Conservation (phyloP, 441 rosid genomes). For the Euphorbia corollata region DNA sequence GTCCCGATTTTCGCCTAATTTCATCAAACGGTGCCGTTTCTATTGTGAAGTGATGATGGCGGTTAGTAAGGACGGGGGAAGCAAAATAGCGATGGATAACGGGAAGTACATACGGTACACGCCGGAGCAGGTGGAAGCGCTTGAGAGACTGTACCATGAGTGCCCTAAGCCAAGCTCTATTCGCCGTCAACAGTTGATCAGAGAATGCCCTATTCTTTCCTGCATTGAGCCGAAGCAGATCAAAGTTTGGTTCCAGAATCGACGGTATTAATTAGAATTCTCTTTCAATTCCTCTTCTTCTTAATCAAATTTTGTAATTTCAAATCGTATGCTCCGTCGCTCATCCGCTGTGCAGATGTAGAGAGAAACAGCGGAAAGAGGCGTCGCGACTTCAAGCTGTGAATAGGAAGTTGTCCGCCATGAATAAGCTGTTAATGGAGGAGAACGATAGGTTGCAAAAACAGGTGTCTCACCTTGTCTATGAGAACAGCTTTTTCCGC, state of each 20-base stretch:
- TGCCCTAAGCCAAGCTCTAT: conserved; percentile 96
- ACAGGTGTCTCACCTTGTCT: conserved; percentile 90
- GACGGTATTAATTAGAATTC: conserved; percentile 42
- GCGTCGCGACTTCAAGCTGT: conserved; percentile 93
- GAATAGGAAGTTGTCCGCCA: conserved; percentile 81
- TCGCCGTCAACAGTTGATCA: conserved; percentile 88
- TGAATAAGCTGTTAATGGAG: conserved; percentile 95
- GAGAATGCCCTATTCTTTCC: conserved; percentile 96
- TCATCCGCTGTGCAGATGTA: conserved; percentile 43
- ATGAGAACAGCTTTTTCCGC: conserved; percentile 85
- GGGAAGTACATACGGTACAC: conserved; percentile 97
- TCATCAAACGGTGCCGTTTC: conserved; percentile 11
- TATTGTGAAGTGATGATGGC: conserved; percentile 44
- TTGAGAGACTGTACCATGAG: conserved; percentile 93
- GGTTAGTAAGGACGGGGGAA: conserved; percentile 40
- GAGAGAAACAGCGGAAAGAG: conserved; percentile 97
- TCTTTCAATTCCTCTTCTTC: background rate
- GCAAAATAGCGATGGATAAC: conserved; percentile 54
- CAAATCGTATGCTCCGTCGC: background rate
- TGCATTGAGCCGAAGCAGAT: conserved; percentile 93
- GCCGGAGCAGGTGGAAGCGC: conserved; percentile 96
- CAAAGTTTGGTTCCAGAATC: conserved; percentile 97
- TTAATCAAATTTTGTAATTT: background rate
- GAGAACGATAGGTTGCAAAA: conserved; percentile 96
- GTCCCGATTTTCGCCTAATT: conserved; percentile 20